These are phyloP conservation scores for Ophiosphaerella narmari DNA, from an alignment of 2,329 filamentous ascomycete species.

Conservation along the genomic window DNA sequence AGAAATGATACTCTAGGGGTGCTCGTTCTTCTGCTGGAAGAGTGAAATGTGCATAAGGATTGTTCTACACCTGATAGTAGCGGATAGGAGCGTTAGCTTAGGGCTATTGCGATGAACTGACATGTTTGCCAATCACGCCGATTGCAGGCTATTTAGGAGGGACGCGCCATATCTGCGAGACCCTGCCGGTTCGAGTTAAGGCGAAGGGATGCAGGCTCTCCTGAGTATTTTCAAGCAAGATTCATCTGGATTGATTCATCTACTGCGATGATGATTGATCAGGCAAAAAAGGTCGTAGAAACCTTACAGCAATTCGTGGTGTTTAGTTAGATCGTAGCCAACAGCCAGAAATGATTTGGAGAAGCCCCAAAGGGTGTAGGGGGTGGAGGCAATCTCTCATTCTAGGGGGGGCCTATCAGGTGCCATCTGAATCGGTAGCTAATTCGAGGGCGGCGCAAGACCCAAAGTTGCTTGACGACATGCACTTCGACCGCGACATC, in stretches of 20 bases:
- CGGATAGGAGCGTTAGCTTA: conserved; percentile 4
- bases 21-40: conserved; percentile 74
- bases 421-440: conserved; percentile 30
- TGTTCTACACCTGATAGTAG: conserved; percentile 68
- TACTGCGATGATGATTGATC: neutral
- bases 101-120: conserved; percentile 50
- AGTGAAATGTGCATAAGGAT: conserved; percentile 91
- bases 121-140: conserved; percentile 90
- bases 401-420: conserved; percentile 43
- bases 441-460: conserved; percentile 30
- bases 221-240: no score
- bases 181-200: conserved; percentile 40
- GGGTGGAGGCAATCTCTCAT: conserved; percentile 14
- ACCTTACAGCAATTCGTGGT: no score
- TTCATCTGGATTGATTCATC: neutral
- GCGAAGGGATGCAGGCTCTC: no score
- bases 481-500: conserved; percentile 25
- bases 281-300: no score
- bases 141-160: conserved; percentile 92
- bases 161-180: conserved; percentile 14
- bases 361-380: conserved; percentile 26
- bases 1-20: conserved; percentile 91
- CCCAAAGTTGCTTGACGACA: conserved; percentile 40
- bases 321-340: no score
- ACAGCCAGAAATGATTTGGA: neutral